phyloP scores from a whole-genome alignment of 2,329 filamentous ascomycete genomes.

The Metarhizium sp. region DNA sequence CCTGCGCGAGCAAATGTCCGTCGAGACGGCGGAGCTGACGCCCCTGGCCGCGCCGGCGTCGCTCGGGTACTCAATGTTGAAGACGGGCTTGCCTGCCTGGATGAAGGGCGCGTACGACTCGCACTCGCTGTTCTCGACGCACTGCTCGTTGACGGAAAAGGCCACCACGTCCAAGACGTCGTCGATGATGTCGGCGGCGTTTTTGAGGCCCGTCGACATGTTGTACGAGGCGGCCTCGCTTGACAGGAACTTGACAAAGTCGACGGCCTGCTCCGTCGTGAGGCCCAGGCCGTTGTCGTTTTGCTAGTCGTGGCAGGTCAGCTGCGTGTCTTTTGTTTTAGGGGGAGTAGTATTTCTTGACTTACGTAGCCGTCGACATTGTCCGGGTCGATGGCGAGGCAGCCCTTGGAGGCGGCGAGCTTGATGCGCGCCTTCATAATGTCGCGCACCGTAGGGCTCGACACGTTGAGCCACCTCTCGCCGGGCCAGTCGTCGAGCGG shows the following conservation, averaged over 20 bases:
- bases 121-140: constrained; percentile 52
- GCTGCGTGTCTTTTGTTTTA: background rate
- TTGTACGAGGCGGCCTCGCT: constrained; percentile 40
- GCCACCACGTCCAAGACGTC: constrained; percentile 40
- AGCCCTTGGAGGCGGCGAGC: constrained; percentile 51
- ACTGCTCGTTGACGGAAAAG: constrained; percentile 65
- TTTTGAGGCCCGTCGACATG: constrained; percentile 60
- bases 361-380: constrained; percentile 54
- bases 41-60: constrained; percentile 8
- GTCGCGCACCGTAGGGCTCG: constrained; percentile 40
- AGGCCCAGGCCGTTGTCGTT: constrained; percentile 52
- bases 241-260: constrained; percentile 53
- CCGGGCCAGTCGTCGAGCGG: constrained; percentile 51
- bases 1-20: constrained; percentile 28
- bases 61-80: constrained; percentile 63
- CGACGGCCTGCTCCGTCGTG: constrained; percentile 44
- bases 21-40: background rate
- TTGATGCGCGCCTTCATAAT: constrained; percentile 56
- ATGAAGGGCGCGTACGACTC: constrained; percentile 48
- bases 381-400: constrained; percentile 61
- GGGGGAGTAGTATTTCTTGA: too few species aligned
- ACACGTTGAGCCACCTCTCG: constrained; percentile 57
- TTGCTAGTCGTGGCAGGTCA: constrained; percentile 15
- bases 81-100: constrained; percentile 54
- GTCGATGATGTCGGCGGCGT: constrained; percentile 50